phyloP scores from a whole-genome alignment of 2,329 filamentous ascomycete genomes.

The Fusarium hainanense region DNA sequence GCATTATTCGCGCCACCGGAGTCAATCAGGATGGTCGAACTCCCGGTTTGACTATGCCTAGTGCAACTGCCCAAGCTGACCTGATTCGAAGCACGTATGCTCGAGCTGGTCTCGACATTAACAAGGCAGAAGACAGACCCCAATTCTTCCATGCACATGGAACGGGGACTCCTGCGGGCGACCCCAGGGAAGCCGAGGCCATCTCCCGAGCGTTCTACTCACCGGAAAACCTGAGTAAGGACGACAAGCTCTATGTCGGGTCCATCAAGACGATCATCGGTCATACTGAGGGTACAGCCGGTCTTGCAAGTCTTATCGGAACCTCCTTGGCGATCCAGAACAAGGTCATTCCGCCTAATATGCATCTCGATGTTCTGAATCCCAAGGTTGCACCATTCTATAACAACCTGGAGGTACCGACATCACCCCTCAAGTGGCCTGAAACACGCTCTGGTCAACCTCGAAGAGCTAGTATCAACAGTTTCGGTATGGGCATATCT shows the following conservation, averaged over 20 bases:
- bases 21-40: constrained; percentile 1
- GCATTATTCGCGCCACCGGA: not conserved
- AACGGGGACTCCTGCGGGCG: constrained; percentile 25
- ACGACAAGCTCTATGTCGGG: not conserved
- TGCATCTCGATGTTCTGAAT: not conserved
- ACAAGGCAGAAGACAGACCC: too few relatives aligned
- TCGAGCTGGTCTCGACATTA: not conserved
- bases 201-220: constrained; percentile 7
- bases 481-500: not conserved
- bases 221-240: not conserved
- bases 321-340: not conserved
- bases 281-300: constrained; percentile 19
- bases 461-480: constrained; percentile 1
- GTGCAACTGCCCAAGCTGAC: not conserved
- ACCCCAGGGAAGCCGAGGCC: constrained; percentile 23
- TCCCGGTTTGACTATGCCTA: not conserved
- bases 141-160: constrained; percentile 26
- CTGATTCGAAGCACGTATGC: not conserved
- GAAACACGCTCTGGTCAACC: not conserved
- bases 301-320: not conserved
- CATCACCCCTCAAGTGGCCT: not conserved
- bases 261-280: constrained; percentile 26
- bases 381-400: not conserved
- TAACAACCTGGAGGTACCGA: not conserved
- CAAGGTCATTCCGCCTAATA: not conserved